A percentile compares a stretch with the other conserved stretches of the same genome.
phyloP scores from a whole-genome alignment of 108 stramenopile species.

The Cyclostephanos invisitatus region DNA sequence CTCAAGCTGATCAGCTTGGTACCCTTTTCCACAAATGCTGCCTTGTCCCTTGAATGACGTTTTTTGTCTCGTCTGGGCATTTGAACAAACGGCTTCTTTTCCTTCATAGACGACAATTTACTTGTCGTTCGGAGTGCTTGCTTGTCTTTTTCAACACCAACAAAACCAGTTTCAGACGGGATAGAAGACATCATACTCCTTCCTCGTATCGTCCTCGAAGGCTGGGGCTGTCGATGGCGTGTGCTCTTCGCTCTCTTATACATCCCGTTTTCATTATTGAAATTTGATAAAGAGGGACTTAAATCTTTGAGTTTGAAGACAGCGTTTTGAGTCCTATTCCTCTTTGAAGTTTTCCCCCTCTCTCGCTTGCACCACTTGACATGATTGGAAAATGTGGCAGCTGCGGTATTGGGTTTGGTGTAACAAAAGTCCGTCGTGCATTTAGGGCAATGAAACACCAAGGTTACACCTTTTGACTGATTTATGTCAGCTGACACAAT shows the following conservation, averaged over 20 bases:
- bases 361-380: neutral
- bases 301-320: too few species aligned
- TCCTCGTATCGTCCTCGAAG: neutral
- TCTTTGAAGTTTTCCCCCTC: neutral
- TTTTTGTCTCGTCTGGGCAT: conserved; percentile 1
- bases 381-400: neutral
- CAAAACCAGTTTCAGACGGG: neutral
- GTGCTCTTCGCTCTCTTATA: too few species aligned
- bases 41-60: neutral
- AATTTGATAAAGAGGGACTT: too few species aligned
- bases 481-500: neutral
- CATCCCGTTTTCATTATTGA: too few species aligned
- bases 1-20: neutral
- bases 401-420: neutral
- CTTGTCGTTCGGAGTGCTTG: neutral
- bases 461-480: neutral
- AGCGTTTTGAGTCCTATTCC: too few species aligned
- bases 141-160: neutral
- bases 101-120: neutral
- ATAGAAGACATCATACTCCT: neutral
- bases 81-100: conserved; percentile 26
- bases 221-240: neutral
- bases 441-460: neutral
- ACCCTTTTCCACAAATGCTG: neutral
- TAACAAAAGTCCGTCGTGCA: neutral